phyloP scores from a whole-genome alignment of 192 early-diverging fungal genomes.

The Phycomyces blakesleeanus region DNA sequence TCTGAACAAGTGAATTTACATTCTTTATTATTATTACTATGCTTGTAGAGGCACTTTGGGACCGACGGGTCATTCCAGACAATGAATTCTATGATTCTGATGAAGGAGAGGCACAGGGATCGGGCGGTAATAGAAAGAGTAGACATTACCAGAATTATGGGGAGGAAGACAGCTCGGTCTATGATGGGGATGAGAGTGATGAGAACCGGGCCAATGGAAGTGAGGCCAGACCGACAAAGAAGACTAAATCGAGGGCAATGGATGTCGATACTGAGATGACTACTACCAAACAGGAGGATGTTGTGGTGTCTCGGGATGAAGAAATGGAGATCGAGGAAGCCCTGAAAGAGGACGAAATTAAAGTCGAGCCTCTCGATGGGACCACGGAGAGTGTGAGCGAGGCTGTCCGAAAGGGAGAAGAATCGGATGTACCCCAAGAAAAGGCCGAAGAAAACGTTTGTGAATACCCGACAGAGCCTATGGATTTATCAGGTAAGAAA shows the following conservation, averaged over 20 bases:
- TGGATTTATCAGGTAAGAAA: slow-evolving; percentile 10
- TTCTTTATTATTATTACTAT: neutral
- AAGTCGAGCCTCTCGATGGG: neutral
- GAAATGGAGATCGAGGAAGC: slow-evolving; percentile 26
- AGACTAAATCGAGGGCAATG: neutral
- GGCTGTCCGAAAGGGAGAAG: neutral
- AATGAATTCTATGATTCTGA: slow-evolving; percentile 77
- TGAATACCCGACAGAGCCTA: neutral
- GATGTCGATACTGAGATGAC: neutral
- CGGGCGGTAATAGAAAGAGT: slow-evolving; percentile 4
- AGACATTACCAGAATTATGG: slow-evolving; percentile 26
- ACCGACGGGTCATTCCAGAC: slow-evolving; percentile 64
- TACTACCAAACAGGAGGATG: slow-evolving; percentile 1
- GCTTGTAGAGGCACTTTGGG: slow-evolving; percentile 52
- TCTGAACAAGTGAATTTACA: neutral
- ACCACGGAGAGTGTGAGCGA: slow-evolving; percentile 1
- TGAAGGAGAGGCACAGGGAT: slow-evolving; percentile 42
- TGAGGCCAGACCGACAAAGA: neutral
- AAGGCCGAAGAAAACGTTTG: too few relatives aligned
- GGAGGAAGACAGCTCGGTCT: slow-evolving; percentile 3
- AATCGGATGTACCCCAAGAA: neutral
- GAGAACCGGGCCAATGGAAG: slow-evolving; percentile 12
- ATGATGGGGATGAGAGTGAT: slow-evolving; percentile 11
- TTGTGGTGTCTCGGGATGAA: slow-evolving; percentile 24
- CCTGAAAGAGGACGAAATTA: slow-evolving; percentile 14